These are phyloP conservation scores for Sextonia rubra DNA, from an alignment of 164 flowering plant genomes.

Conservation along the genomic window DNA sequence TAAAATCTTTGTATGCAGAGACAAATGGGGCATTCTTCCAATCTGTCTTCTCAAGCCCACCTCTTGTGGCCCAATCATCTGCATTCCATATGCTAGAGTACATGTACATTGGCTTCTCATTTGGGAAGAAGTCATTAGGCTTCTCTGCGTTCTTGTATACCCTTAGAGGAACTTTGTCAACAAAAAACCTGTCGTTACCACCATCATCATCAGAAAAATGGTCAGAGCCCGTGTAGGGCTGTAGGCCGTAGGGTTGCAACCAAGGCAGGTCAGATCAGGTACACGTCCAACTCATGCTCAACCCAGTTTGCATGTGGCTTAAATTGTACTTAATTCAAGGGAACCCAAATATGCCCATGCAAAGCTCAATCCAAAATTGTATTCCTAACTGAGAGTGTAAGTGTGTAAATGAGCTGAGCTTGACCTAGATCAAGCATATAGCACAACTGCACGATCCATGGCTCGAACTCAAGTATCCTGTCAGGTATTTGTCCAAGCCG, in stretches of 20 bases:
- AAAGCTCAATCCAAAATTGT: no score
- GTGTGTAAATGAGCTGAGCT: neutral
- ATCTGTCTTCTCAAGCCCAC: conserved; percentile 90
- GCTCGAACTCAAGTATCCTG: no score
- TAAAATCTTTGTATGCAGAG: conserved; percentile 81
- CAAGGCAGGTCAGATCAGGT: no score
- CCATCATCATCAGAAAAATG: neutral
- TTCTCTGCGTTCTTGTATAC: conserved; percentile 72
- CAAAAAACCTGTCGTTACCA: conserved; percentile 54
- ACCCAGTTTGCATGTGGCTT: neutral
- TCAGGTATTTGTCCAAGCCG: no score
- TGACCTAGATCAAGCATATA: no score
- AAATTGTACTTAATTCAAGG: neutral
- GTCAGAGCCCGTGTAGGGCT: no score
- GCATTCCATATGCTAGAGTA: conserved; percentile 99
- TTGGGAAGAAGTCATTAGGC: conserved; percentile 76
- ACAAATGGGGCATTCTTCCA: conserved; percentile 94
- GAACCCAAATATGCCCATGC: neutral
- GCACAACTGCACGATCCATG: no score
- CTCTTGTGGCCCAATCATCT: conserved; percentile 96
- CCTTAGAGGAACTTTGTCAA: conserved; percentile 68
- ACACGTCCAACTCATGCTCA: neutral
- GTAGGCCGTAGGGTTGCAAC: no score
- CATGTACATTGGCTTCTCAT: conserved; percentile 87
- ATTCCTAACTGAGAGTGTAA: neutral